Evolutionary conservation across 768 basidiomycete species (phyloP), one percentile per base, ranked within the genome.

Genomic region (Favolaschia claudopus): DNA sequence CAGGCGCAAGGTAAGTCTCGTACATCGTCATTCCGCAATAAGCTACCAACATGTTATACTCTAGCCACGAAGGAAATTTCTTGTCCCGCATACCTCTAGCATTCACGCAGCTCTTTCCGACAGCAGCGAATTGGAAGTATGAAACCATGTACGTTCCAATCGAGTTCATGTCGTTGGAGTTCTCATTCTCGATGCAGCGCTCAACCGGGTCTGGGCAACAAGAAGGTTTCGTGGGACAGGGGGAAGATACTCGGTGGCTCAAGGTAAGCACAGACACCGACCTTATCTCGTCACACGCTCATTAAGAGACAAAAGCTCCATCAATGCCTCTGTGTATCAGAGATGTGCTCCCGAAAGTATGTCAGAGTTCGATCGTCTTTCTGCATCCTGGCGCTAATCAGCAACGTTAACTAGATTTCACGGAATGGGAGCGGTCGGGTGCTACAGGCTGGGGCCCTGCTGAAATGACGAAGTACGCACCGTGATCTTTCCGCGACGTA

Each of bases 1-100:
- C 77, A 5, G 77, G 77, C 7, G 42, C 53, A 29, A 65, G 54
- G 75, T 76, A 38, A 19, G 4, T 33, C 17, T 32, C 17, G 24
- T 12, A 5, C 15, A 27, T 17, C n/a, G 17, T 29, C 5, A 22
- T 5, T 37, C 19, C 4, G 12, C 34, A 10, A 10, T 36, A 10
- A 20, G 27, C 33, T 15, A 14, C 32, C 39, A 24, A 39, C n/a
- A 10, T 28, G 14, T 24, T 36, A 9, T 32, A 5, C 31, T 46
- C 20, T 34, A 62, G 62, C 58, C 43, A 63, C 39, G 38, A 53
- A 28, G 58, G 58, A 15, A 48, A 60, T 36, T 33, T 64, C 3
- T 24, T 60, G 20, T 17, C 53, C n/a, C 53, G 45, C 20, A 63
- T 66, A 3, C 65, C 65, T 5, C 51, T 63, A 14, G 65, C 58